A percentile compares a stretch with the other conserved stretches of the same genome.
Evolutionary conservation across 1,284 basidiomycete genomes (phyloP).

Genomic region (Trichosporon asahii): DNA sequence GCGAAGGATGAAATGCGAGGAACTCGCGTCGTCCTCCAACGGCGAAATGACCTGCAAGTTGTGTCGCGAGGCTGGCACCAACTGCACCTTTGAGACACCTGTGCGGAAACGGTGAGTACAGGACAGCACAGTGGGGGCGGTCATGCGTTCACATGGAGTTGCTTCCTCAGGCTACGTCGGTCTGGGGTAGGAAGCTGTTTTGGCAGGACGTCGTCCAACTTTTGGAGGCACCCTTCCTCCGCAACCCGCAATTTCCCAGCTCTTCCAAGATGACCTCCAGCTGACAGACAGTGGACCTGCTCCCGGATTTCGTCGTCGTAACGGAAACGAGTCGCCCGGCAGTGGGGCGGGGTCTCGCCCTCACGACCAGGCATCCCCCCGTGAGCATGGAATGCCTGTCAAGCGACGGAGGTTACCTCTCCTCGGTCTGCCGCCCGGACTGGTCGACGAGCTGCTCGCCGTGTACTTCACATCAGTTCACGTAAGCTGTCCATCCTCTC

Average conservation of each 20-base stretch:
- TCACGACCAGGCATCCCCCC: not conserved
- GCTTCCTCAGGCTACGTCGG: not conserved
- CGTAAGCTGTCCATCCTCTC: too few relatives aligned
- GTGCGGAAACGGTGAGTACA: slow-evolving; percentile 32
- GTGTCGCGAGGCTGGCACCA: slow-evolving; percentile 27
- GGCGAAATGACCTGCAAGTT: slow-evolving; percentile 25
- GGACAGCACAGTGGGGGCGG: not conserved
- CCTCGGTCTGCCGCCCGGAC: slow-evolving; percentile 27
- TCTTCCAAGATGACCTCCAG: not conserved
- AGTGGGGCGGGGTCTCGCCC: not conserved
- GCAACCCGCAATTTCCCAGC: too few relatives aligned
- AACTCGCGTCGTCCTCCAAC: slow-evolving; percentile 14
- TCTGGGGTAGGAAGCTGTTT: too few relatives aligned
- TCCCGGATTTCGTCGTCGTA: slow-evolving; percentile 20
- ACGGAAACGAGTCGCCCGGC: slow-evolving; percentile 9
- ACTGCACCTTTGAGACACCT: slow-evolving; percentile 32
- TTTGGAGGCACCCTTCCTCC: too few relatives aligned
- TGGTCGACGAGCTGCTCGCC: slow-evolving; percentile 41
- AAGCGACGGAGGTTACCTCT: slow-evolving; percentile 21
- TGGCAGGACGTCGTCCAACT: too few relatives aligned
- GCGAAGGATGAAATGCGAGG: slow-evolving; percentile 36
- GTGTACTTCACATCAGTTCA: slow-evolving; percentile 47
- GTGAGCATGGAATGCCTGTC: slow-evolving; percentile 5
- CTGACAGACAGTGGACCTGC: slow-evolving; percentile 18
- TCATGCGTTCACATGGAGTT: not conserved